phyloP scores from a whole-genome alignment of 148 eudicot species.

The Rhododendron griersonianum region DNA sequence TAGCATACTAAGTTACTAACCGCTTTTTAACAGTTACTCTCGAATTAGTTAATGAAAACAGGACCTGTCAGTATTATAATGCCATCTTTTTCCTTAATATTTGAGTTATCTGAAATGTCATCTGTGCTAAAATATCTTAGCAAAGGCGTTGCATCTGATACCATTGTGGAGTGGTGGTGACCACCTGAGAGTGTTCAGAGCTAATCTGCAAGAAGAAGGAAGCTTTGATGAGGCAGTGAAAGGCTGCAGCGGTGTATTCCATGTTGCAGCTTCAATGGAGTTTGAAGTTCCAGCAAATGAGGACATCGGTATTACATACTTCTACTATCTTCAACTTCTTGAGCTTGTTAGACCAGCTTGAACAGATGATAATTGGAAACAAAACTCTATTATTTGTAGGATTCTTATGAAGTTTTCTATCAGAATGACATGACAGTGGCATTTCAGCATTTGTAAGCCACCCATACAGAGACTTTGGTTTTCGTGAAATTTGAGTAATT shows the following conservation, averaged over 20 bases:
- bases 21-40: too few relatives aligned
- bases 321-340: neutral
- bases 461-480: neutral
- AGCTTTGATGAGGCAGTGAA: slow-evolving; percentile 72
- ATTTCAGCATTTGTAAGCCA: neutral
- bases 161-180: slow-evolving; percentile 44
- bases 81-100: neutral
- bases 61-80: too few relatives aligned
- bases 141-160: slow-evolving; percentile 38
- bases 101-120: neutral
- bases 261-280: slow-evolving; percentile 83
- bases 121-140: slow-evolving; percentile 21
- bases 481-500: neutral
- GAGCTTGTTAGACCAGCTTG: neutral
- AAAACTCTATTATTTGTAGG: neutral
- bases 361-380: neutral
- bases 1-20: too few relatives aligned
- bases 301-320: slow-evolving; percentile 41
- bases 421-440: neutral
- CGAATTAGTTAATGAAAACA: too few relatives aligned
- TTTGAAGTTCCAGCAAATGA: slow-evolving; percentile 32
- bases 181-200: slow-evolving; percentile 47
- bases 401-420: neutral
- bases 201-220: slow-evolving; percentile 70
- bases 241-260: slow-evolving; percentile 74